These are phyloP conservation scores for Cenchrus fungigraminus DNA, from an alignment of 176 grass and related monocot species.

Conservation along the genomic window DNA sequence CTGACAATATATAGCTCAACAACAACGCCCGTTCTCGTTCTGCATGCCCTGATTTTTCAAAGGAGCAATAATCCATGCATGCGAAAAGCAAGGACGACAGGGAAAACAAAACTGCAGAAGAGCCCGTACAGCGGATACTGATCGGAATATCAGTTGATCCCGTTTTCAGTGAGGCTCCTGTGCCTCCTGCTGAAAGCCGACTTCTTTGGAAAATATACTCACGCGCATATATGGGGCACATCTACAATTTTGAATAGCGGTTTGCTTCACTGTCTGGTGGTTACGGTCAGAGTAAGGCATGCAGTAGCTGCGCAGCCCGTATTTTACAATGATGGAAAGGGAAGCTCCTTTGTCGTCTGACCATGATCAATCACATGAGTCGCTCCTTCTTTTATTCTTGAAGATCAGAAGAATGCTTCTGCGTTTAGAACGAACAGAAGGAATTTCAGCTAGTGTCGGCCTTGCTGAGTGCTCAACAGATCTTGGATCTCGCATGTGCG, in stretches of 20 bases:
- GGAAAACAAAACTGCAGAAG: neutral
- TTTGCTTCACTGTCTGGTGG: neutral
- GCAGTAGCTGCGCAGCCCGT: neutral
- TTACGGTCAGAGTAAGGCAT: neutral
- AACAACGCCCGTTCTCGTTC: neutral
- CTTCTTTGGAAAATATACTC: neutral
- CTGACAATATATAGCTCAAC: neutral
- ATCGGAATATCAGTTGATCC: neutral
- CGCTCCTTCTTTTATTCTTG: neutral
- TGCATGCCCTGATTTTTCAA: neutral
- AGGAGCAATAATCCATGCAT: neutral
- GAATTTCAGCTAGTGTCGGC: neutral
- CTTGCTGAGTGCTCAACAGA: neutral
- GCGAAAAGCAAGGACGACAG: neutral
- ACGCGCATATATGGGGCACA: neutral
- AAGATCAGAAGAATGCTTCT: neutral
- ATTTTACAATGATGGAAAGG: neutral
- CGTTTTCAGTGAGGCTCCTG: too few species aligned
- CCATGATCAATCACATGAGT: neutral
- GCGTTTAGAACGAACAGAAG: neutral
- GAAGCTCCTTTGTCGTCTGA: neutral
- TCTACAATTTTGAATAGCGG: neutral
- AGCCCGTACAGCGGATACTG: neutral
- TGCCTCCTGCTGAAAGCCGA: neutral
- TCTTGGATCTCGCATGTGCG: constrained; percentile 6